Conservation (phyloP, 306 rosid genomes). For the Quercus ilex region DNA sequence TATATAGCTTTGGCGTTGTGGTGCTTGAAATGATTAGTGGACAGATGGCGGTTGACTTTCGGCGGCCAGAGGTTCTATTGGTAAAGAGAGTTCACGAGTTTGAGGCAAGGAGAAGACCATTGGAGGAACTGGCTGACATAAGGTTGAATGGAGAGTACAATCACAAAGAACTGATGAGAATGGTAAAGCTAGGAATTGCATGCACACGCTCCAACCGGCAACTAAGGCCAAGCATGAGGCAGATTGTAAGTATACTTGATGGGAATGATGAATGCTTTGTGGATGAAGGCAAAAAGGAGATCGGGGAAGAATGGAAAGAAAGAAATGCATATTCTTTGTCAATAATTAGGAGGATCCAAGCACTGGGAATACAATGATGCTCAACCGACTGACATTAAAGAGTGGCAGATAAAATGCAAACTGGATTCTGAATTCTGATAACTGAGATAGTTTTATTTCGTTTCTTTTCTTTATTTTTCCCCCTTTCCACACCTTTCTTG, state of each 20-base stretch:
- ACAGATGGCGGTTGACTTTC: conserved; percentile 78
- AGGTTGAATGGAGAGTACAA: conserved; percentile 64
- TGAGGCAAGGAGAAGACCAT: conserved; percentile 46
- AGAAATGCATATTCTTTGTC: conserved; percentile 58
- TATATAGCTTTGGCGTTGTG: conserved; percentile 89
- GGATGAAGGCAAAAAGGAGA: conserved; percentile 39
- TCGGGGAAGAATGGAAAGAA: conserved; percentile 67
- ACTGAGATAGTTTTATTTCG: background rate
- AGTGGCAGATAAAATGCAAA: conserved; percentile 18
- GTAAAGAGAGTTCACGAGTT: conserved; percentile 71
- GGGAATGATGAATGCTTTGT: conserved; percentile 59
- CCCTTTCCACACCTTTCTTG: conserved; percentile 8
- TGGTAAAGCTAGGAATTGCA: conserved; percentile 60
- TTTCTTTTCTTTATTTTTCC: conserved; percentile 12
- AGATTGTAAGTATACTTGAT: conserved; percentile 72
- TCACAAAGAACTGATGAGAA: conserved; percentile 55
- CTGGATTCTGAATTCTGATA: conserved; percentile 2
- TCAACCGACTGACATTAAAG: background rate
- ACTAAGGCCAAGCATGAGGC: conserved; percentile 75
- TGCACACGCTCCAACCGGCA: conserved; percentile 63
- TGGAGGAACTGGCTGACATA: conserved; percentile 67
- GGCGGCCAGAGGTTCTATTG: conserved; percentile 82
- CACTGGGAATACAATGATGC: conserved; percentile 81
- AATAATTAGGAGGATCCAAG: conserved; percentile 74
- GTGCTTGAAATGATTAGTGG: conserved; percentile 82